Evolutionary conservation across 1,284 basidiomycete genomes (phyloP), one percentile per base, ranked within the genome.

Genomic region (Tilletia indica): DNA sequence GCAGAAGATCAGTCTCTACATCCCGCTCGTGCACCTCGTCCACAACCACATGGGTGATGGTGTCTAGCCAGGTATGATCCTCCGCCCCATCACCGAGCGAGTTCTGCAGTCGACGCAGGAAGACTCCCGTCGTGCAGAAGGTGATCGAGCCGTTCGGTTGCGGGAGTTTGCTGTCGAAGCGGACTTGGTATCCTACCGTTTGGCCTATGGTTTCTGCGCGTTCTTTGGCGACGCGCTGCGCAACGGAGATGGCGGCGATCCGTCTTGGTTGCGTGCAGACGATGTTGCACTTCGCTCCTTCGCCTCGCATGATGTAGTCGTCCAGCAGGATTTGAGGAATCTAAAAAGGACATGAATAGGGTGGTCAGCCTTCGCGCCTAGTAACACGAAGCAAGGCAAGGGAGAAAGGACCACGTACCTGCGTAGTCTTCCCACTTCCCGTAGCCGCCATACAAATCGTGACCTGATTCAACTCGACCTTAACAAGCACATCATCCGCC

Each of bases 1-100:
- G 89, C 64, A 96, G 86, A 64, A 98, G 86, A 85, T 98, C 96
- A 0, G 93, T 97, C 83, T 97, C 94, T 71, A 97, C 90, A 80
- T 97, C 94, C 42, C 95, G 90, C 85, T 97, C 94, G 85, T 99
- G 95, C 2, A 96, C 95, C 85, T 99, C 95, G 84, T 99, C 95
- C 56, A 97, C 92, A 51, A 97, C 86, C 73, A 98, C 89, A 85
- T 98, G 95, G 8, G 94, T 94, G 66, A 97, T 88, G 71, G 90
- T 87, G 79, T 97, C 94, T 76, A 97, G 87, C 76, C 85, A 87
- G 19, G 72, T 76, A 70, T 73, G 76, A 61, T 74, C 72, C 3
- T 71, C 72, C 8, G 78, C 76, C 11, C 74, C 73, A 45, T 80
- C 76, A 47, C 85, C 82, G 8, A 97, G 87, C 19, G 91, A 90